These are phyloP conservation scores for Teratosphaeriaceae sp. DNA, from an alignment of 2,329 filamentous ascomycete genomes.

Conservation along the genomic window DNA sequence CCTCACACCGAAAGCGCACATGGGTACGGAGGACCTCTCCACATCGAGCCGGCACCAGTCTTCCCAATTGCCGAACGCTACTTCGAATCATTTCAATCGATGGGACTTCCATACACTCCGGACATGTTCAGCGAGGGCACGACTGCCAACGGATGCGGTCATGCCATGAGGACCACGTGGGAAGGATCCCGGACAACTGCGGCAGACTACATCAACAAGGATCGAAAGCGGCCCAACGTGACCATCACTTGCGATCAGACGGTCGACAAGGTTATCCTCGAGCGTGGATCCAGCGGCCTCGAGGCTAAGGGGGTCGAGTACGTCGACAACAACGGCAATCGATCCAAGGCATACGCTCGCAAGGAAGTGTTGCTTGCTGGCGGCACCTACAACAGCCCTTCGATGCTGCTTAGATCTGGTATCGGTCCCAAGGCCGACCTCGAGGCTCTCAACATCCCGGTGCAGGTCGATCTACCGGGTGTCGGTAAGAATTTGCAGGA, in stretches of 20 bases:
- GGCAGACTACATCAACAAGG: constrained; percentile 46
- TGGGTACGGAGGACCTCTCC: constrained; percentile 18
- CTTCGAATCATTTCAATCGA: constrained; percentile 20
- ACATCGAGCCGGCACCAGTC: constrained; percentile 37
- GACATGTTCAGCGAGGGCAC: constrained; percentile 34
- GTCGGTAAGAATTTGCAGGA: constrained; percentile 61
- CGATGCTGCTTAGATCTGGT: constrained; percentile 59
- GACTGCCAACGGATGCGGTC: constrained; percentile 50
- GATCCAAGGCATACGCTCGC: constrained; percentile 34
- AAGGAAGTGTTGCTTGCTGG: constrained; percentile 40
- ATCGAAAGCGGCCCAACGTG: constrained; percentile 38
- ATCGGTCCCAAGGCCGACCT: constrained; percentile 53
- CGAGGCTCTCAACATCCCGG: constrained; percentile 45
- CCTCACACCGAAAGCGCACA: constrained; percentile 18
- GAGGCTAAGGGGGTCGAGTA: constrained; percentile 38
- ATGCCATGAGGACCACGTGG: constrained; percentile 47
- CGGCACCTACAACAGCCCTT: constrained; percentile 56
- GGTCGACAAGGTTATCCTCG: constrained; percentile 60
- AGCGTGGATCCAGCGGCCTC: constrained; percentile 43
- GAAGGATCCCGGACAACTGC: constrained; percentile 48
- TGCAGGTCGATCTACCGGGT: constrained; percentile 51
- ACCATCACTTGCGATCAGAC: constrained; percentile 32
- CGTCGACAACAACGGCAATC: constrained; percentile 27
- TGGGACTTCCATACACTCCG: constrained; percentile 20
- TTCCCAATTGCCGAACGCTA: constrained; percentile 19